Evolutionary conservation across 2,329 filamentous ascomycete species (phyloP).

Genomic region (Alternaria rosae): DNA sequence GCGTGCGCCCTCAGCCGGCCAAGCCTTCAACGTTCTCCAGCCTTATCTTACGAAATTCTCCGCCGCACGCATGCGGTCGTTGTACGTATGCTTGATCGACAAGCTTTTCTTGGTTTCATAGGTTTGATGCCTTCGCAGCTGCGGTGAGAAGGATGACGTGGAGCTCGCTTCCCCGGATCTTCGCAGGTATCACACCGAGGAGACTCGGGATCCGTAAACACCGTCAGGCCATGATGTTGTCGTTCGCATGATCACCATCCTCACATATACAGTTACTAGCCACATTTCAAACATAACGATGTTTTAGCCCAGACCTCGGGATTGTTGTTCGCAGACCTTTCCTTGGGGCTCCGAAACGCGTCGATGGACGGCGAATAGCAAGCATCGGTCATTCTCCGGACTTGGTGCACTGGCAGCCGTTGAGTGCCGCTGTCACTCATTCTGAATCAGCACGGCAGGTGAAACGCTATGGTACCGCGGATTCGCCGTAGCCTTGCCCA

Average conservation of each 20-base stretch:
- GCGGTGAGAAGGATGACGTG: neutral
- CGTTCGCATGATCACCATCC: neutral
- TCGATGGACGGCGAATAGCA: slow-evolving; percentile 1
- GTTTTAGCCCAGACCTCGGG: neutral
- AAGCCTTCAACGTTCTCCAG: neutral
- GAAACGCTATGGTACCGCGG: slow-evolving; percentile 1
- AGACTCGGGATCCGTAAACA: neutral
- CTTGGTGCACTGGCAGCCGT: neutral
- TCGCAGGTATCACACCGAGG: neutral
- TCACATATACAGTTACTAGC: neutral
- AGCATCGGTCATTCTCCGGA: neutral
- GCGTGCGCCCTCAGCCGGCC: neutral
- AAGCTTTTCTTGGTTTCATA: neutral
- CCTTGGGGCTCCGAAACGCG: neutral
- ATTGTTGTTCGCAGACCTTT: neutral
- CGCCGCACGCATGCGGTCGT: neutral
- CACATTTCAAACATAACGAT: neutral
- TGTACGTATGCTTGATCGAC: slow-evolving; percentile 1
- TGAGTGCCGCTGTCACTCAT: neutral
- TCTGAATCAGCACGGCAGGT: neutral
- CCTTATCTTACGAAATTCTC: slow-evolving; percentile 3
- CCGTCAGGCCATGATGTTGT: neutral
- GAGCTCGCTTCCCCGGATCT: slow-evolving; percentile 1
- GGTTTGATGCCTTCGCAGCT: neutral
- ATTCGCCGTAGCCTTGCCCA: neutral